A percentile compares a stretch with the other conserved stretches of the same genome.
Conservation (phyloP, 257 asterid genomes). For the Solanum pennellii region DNA sequence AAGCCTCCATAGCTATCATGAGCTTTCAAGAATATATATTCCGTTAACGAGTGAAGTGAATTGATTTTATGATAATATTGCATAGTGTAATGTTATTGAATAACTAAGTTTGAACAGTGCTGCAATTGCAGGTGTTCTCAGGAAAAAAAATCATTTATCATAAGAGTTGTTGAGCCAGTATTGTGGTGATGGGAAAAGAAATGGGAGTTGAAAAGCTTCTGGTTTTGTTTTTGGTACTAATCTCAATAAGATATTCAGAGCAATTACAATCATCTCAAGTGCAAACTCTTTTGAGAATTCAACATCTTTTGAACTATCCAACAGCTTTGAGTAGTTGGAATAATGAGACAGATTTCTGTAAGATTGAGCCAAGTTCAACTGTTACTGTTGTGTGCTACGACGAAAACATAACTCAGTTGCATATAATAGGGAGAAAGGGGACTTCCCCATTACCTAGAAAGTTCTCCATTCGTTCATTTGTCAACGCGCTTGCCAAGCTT, state of each 20-base stretch:
- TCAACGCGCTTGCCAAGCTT: constrained; percentile 38
- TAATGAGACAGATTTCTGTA: constrained; percentile 51
- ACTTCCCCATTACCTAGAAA: constrained; percentile 33
- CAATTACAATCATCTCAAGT: constrained; percentile 42
- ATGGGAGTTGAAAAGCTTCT: neutral
- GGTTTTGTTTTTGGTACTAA: constrained; percentile 12
- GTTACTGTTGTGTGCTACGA: constrained; percentile 69
- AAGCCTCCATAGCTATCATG: neutral
- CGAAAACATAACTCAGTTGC: constrained; percentile 66
- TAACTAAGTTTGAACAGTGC: neutral
- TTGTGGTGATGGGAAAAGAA: neutral
- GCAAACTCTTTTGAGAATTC: constrained; percentile 38
- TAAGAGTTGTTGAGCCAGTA: neutral
- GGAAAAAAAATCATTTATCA: neutral
- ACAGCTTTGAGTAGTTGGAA: constrained; percentile 27
- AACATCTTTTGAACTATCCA: constrained; percentile 42
- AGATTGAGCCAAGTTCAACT: constrained; percentile 30
- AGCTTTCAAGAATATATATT: neutral
- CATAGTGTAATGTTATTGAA: neutral
- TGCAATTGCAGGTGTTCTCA: neutral
- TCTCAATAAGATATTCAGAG: constrained; percentile 31
- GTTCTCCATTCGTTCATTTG: constrained; percentile 61
- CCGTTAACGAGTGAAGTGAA: neutral
- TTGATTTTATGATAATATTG: neutral
- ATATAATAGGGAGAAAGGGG: constrained; percentile 39